phyloP scores from a whole-genome alignment of 371 early-diverging fungal genomes.

The Apophysomyces trapeziformis region DNA sequence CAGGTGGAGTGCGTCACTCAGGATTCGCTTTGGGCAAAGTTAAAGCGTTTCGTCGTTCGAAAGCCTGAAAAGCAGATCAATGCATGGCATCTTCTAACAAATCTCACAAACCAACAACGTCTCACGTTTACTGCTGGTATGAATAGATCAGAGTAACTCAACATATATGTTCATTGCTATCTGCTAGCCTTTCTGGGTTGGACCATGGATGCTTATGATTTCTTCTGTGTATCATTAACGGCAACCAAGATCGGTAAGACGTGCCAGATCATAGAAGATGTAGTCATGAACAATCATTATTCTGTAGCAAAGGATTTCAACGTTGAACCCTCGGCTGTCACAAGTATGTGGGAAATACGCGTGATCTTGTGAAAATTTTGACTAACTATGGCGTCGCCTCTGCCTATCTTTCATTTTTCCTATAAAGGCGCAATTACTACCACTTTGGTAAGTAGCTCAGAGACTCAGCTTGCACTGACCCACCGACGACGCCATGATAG shows the following conservation, averaged over 20 bases:
- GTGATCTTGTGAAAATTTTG: conserved; percentile 2
- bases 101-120: conserved; percentile 33
- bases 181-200: conserved; percentile 63
- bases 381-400: neutral
- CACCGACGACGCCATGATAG: conserved; percentile 13
- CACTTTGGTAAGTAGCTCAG: conserved; percentile 26
- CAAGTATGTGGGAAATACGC: conserved; percentile 33
- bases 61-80: conserved; percentile 34
- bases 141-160: neutral
- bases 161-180: neutral
- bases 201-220: conserved; percentile 73
- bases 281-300: neutral
- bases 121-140: conserved; percentile 42
- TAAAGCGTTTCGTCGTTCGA: conserved; percentile 41
- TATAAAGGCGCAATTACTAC: conserved; percentile 36
- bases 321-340: conserved; percentile 52
- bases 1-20: conserved; percentile 25
- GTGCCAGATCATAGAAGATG: neutral
- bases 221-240: conserved; percentile 58
- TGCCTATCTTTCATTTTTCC: conserved; percentile 10
- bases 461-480: neutral
- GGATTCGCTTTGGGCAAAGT: conserved; percentile 51
- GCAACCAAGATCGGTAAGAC: conserved; percentile 33
- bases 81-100: conserved; percentile 33
- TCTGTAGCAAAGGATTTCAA: conserved; percentile 54